Evolutionary conservation across 2,329 filamentous ascomycete species (phyloP), one percentile per base, ranked within the genome.

Genomic region (Calonectria crousiana): DNA sequence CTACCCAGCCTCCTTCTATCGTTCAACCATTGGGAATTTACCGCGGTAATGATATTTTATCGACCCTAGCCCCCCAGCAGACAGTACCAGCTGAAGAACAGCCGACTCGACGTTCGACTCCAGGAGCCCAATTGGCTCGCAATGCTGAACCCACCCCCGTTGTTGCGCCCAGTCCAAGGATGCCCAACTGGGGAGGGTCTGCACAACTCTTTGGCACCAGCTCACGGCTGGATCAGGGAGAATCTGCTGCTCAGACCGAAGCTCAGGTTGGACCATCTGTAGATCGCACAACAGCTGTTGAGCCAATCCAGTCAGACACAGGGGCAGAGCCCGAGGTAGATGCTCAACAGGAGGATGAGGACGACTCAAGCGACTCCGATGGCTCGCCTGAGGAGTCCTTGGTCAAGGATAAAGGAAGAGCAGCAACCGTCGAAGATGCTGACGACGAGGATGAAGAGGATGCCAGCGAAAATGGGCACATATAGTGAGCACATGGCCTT

Each of bases 131-230:
- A 49, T 74, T 77, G 34, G 73, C 75, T 3, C 74, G 70, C 8
- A 67, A 73, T 9, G 69, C 73, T 9, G 82, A 83, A 13, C 71
- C 81, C 3, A 78, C 82, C 9, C 74, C 82, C 5, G 87, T 90
- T 20, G 86, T 88, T 18, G 86, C 88, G 6, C 88, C 89, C 2
- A 88, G 86, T 28, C 88, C 88, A 20, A 80, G 88, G 28, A 80
- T 86, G 72, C 89, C 89, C 6, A 87, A 86, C 71, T 91, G 89
- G 89, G 88, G 88, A 60, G 87, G 88, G 18, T 82, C 87, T 3
- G 85, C 87, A 20, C 89, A 90, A 78, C 82, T 90, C 0, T 90
- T 90, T 71, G 82, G 82, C 20, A 83, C 80, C 62, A 82, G 82
- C 23, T 70, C 80, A 49, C 79, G 81, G 32, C 52, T 83, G 62